These are phyloP conservation scores for Phyllosticta citriasiana DNA, from an alignment of 2,329 filamentous ascomycete genomes.

Conservation along the genomic window DNA sequence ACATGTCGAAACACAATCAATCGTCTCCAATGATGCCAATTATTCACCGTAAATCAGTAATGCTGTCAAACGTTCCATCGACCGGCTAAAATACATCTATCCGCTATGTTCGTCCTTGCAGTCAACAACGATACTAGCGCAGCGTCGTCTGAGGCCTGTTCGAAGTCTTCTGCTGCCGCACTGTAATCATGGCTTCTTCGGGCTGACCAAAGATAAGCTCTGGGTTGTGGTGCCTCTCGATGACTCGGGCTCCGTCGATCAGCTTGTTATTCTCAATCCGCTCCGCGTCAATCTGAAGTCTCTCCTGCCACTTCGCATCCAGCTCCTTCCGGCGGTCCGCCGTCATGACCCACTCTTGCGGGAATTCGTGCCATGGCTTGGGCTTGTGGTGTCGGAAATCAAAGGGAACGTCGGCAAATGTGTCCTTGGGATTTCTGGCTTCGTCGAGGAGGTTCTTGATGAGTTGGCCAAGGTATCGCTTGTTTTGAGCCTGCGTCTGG, in stretches of 20 bases:
- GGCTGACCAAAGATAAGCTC: neutral
- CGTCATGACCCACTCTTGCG: slow-evolving; percentile 73
- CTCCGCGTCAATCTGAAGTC: slow-evolving; percentile 44
- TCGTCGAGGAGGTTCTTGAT: slow-evolving; percentile 63
- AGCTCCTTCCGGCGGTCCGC: slow-evolving; percentile 56
- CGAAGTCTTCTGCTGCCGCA: neutral
- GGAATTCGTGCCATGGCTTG: slow-evolving; percentile 61
- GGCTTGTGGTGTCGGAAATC: slow-evolving; percentile 76
- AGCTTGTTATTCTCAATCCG: slow-evolving; percentile 45
- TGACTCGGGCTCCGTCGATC: slow-evolving; percentile 41
- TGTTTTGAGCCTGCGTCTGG: slow-evolving; percentile 87
- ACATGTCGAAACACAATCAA: neutral
- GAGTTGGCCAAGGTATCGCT: slow-evolving; percentile 78
- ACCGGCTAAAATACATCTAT: neutral
- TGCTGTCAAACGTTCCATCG: neutral
- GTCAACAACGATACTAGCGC: neutral
- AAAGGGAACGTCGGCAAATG: slow-evolving; percentile 79
- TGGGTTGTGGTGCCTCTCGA: slow-evolving; percentile 15
- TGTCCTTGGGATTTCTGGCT: slow-evolving; percentile 66
- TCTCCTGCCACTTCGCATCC: slow-evolving; percentile 46
- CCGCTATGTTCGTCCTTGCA: neutral
- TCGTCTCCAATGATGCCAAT: neutral
- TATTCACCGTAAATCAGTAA: neutral
- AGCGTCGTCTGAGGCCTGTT: neutral
- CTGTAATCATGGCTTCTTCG: neutral